These are phyloP conservation scores for Athelia sp. DNA, from an alignment of 1,284 basidiomycete species.

Conservation along the genomic window DNA sequence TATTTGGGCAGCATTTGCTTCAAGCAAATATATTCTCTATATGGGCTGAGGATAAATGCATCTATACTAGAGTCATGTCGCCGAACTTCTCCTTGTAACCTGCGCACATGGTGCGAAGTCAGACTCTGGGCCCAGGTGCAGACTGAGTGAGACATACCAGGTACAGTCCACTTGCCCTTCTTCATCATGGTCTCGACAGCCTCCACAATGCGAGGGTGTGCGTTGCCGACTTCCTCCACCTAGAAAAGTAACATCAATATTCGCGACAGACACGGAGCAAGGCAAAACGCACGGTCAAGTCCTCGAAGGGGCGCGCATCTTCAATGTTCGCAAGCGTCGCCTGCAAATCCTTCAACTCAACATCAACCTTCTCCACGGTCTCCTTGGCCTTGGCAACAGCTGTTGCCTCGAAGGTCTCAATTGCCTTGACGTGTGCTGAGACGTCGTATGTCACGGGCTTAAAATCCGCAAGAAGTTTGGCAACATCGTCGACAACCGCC, in stretches of 20 bases:
- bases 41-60: conserved; percentile 16
- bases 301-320: conserved; percentile 95
- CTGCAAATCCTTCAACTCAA: conserved; percentile 91
- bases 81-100: conserved; percentile 94
- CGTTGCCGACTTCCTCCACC: conserved; percentile 88
- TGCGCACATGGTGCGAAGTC: conserved; percentile 21
- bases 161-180: conserved; percentile 99
- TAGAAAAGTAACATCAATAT: conserved; percentile 23
- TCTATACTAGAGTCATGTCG: conserved; percentile 83
- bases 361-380: conserved; percentile 87
- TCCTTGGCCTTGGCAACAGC: conserved; percentile 92
- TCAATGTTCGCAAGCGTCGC: conserved; percentile 96
- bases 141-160: conserved; percentile 47
- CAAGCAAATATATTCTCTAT: no score
- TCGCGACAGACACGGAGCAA: conserved; percentile 1
- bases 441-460: conserved; percentile 98
- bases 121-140: conserved; percentile 4
- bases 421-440: conserved; percentile 86
- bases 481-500: conserved; percentile 87
- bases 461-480: conserved; percentile 87
- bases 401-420: conserved; percentile 96
- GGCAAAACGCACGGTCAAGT: conserved; percentile 73
- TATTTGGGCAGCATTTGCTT: no score
- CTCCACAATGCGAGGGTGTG: conserved; percentile 90
- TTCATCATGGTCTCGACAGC: conserved; percentile 96